These are phyloP conservation scores for Mycena latifolia DNA, from an alignment of 768 basidiomycete species.

Conservation along the genomic window DNA sequence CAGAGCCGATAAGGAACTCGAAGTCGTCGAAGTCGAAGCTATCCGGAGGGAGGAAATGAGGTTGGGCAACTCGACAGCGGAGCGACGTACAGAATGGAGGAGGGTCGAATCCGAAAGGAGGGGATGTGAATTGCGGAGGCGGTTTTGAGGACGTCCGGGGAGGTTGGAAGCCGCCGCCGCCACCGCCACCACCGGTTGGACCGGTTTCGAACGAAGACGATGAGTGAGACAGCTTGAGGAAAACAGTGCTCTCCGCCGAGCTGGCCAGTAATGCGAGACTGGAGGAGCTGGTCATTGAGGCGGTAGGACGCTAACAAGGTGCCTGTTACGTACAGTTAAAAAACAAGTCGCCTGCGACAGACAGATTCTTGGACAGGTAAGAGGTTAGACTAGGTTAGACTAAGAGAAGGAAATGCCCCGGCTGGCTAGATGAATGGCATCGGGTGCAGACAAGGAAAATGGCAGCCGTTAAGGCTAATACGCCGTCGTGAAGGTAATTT, in stretches of 20 bases:
- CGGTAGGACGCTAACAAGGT: not conserved
- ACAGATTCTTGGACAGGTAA: too few species aligned
- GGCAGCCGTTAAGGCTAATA: not conserved
- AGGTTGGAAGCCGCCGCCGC: not conserved
- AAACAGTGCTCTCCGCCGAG: constrained; percentile 26
- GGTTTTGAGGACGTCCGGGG: not conserved
- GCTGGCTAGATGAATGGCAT: constrained; percentile 18
- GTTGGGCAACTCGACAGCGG: not conserved
- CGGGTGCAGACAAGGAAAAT: constrained; percentile 4
- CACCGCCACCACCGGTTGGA: too few species aligned
- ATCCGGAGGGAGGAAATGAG: not conserved
- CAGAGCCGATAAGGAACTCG: not conserved
- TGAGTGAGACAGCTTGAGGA: constrained; percentile 19
- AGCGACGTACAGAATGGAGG: constrained; percentile 2
- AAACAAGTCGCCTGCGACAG: constrained; percentile 29
- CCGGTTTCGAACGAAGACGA: too few species aligned
- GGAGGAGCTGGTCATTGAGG: constrained; percentile 1
- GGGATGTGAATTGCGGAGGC: not conserved
- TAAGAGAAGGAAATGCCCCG: not conserved
- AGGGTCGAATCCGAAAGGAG: not conserved
- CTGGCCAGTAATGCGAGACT: constrained; percentile 9
- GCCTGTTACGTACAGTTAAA: constrained; percentile 13
- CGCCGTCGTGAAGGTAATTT: constrained; percentile 15
- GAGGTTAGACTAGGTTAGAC: not conserved
- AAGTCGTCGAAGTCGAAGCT: too few species aligned